Percentiles rank a stretch among this genome's conserved stretches.
phyloP scores from a whole-genome alignment of 768 basidiomycete genomes.

The Psilocybe sp. region DNA sequence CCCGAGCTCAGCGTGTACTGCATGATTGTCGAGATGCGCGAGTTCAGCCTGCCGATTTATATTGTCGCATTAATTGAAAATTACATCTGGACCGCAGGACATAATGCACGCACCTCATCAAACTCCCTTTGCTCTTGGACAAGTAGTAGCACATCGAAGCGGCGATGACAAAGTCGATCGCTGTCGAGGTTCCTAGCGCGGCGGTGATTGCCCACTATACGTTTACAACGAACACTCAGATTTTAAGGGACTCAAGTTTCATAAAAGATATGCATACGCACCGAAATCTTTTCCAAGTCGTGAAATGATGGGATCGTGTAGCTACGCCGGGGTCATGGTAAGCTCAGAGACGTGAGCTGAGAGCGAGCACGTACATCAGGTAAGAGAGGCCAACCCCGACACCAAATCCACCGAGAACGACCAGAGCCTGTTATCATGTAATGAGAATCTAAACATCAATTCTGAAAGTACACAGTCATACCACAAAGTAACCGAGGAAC shows the following conservation, averaged over 20 bases:
- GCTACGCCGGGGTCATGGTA: not conserved
- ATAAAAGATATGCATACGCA: not conserved
- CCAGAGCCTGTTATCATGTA: not conserved
- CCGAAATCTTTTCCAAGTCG: not conserved
- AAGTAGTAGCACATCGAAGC: slow-evolving; percentile 14
- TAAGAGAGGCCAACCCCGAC: not conserved
- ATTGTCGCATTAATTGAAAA: not conserved
- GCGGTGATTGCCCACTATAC: slow-evolving; percentile 11
- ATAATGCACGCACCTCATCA: slow-evolving; percentile 1
- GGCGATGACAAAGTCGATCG: slow-evolving; percentile 12
- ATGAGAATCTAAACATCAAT: not conserved
- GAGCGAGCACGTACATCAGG: not conserved
- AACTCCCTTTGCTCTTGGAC: slow-evolving; percentile 9
- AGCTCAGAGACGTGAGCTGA: not conserved
- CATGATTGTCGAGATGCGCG: slow-evolving; percentile 10
- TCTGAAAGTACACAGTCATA: not conserved
- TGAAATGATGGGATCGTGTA: not conserved
- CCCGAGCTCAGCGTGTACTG: slow-evolving; percentile 15
- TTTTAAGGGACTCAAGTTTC: no score
- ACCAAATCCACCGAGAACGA: slow-evolving; percentile 1
- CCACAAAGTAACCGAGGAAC: not conserved
- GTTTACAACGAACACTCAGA: not conserved
- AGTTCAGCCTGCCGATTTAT: slow-evolving; percentile 7
- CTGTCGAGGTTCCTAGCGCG: slow-evolving; percentile 10
- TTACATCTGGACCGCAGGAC: not conserved